Evolutionary conservation across 306 rosid genomes (phyloP).

Genomic region (Acacia crassicarpa): DNA sequence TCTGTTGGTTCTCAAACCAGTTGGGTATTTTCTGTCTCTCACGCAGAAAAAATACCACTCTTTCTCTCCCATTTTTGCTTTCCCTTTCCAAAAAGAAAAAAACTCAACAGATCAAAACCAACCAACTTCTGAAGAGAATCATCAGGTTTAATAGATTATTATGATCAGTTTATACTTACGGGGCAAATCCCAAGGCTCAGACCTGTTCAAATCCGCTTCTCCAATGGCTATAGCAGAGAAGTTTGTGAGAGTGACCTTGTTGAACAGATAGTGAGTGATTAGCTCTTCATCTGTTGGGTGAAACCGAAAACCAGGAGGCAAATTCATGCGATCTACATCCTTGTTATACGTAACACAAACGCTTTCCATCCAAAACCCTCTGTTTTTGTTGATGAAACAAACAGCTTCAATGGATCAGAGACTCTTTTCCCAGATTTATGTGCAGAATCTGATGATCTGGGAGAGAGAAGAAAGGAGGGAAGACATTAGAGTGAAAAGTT

Average conservation of each 20-base stretch:
- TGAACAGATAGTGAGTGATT: conserved; percentile 46
- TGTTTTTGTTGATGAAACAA: background rate
- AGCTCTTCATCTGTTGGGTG: conserved; percentile 59
- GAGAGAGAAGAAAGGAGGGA: conserved; percentile 16
- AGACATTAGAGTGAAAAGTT: background rate
- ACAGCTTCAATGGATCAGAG: background rate
- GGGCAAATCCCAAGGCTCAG: conserved; percentile 56
- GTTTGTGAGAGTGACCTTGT: conserved; percentile 45
- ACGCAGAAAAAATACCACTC: conserved; percentile 51
- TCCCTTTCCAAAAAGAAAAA: conserved; percentile 24
- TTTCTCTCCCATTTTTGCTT: conserved; percentile 50
- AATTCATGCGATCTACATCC: conserved; percentile 38
- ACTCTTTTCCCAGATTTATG: background rate
- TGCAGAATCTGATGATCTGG: background rate
- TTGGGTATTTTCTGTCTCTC: conserved; percentile 73
- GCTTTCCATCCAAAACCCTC: conserved; percentile 32
- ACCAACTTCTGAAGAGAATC: background rate
- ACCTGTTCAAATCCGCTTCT: conserved; percentile 45
- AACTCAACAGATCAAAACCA: background rate
- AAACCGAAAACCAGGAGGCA: conserved; percentile 51
- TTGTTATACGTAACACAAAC: conserved; percentile 1
- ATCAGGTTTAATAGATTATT: background rate
- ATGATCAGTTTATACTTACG: conserved; percentile 28
- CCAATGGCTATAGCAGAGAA: conserved; percentile 59
- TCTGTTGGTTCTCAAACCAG: conserved; percentile 90